These are phyloP conservation scores for Penicillium alfredii DNA, from an alignment of 495 filamentous ascomycete genomes.

Conservation along the genomic window DNA sequence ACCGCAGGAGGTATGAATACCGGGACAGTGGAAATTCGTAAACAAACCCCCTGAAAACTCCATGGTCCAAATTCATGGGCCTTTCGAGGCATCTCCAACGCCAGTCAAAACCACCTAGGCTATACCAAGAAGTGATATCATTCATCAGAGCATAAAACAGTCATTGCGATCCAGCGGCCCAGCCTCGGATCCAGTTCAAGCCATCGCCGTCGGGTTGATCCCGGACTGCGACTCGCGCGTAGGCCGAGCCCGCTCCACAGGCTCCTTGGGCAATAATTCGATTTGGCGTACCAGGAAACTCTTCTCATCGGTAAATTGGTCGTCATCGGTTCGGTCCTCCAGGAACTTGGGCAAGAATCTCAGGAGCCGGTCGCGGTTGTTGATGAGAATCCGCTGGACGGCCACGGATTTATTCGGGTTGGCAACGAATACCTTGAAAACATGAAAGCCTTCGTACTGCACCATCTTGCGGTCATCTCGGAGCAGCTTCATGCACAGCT, in stretches of 20 bases:
- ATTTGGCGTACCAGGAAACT: slow-evolving; percentile 96
- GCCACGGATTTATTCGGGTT: slow-evolving; percentile 93
- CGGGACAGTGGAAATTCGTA: too few species aligned
- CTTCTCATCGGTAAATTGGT: slow-evolving; percentile 97
- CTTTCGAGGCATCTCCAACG: too few species aligned
- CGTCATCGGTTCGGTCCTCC: slow-evolving; percentile 93
- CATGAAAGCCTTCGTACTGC: slow-evolving; percentile 98
- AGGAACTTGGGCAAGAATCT: slow-evolving; percentile 86
- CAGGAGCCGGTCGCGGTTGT: slow-evolving; percentile 86
- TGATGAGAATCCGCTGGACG: slow-evolving; percentile 90
- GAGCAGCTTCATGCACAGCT: slow-evolving; percentile 95
- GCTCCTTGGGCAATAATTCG: slow-evolving; percentile 63
- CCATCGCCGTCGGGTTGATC: slow-evolving; percentile 32
- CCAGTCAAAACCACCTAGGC: slow-evolving; percentile 2
- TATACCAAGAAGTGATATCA: slow-evolving; percentile 4
- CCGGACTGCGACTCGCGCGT: slow-evolving; percentile 30
- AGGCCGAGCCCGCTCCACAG: slow-evolving; percentile 45
- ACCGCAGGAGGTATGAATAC: too few species aligned
- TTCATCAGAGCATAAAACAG: slow-evolving; percentile 10
- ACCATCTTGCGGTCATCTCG: slow-evolving; percentile 97
- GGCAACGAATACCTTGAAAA: slow-evolving; percentile 98
- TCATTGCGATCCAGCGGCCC: slow-evolving; percentile 11
- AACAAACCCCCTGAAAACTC: too few species aligned
- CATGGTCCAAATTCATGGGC: too few species aligned
- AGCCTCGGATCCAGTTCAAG: slow-evolving; percentile 14